A percentile compares a stretch with the other conserved stretches of the same genome.
phyloP scores from a whole-genome alignment of 345 rosid species.

The Dipteronia dyeriana region DNA sequence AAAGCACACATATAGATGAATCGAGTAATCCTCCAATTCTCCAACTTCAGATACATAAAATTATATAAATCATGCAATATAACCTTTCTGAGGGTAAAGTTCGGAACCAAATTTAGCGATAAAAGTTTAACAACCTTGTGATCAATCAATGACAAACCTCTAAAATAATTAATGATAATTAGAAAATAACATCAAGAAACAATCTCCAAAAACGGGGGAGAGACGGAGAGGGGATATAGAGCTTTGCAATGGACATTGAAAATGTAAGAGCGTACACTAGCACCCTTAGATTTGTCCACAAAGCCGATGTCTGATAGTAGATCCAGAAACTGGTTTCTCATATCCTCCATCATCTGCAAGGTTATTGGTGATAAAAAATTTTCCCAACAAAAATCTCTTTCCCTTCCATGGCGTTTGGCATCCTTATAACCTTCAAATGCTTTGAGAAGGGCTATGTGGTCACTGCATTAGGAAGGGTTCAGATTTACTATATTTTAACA shows the following conservation, averaged over 20 bases:
- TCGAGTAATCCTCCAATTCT: background rate
- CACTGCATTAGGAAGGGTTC: conserved; percentile 54
- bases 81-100: background rate
- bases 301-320: conserved; percentile 86
- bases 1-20: conserved; percentile 2
- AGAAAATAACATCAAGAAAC: background rate
- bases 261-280: conserved; percentile 57
- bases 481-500: conserved; percentile 14
- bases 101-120: background rate
- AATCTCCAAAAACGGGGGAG: background rate
- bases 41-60: background rate
- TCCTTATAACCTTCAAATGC: conserved; percentile 86
- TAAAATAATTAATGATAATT: background rate
- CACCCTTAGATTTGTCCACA: conserved; percentile 81
- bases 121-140: background rate
- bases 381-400: conserved; percentile 83
- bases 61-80: background rate
- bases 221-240: background rate
- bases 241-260: background rate
- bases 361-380: conserved; percentile 77
- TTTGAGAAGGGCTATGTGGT: conserved; percentile 92
- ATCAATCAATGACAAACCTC: conserved; percentile 5
- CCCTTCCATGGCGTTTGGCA: conserved; percentile 69
- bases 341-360: conserved; percentile 90
- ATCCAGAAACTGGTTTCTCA: conserved; percentile 90